phyloP scores from a whole-genome alignment of 257 asterid species.

The Nicotiana attenuata region DNA sequence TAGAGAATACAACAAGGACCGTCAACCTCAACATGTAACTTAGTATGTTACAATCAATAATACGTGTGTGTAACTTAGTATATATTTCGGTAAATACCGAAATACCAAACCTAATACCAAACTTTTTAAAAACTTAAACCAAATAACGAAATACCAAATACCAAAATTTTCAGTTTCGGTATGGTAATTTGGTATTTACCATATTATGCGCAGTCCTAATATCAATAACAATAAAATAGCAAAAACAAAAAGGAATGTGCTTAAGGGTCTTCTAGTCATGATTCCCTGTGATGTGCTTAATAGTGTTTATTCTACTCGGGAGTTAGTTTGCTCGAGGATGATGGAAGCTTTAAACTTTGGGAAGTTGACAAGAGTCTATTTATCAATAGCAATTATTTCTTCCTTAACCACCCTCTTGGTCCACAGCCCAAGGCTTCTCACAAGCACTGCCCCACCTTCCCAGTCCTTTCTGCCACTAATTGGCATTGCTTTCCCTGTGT shows the following conservation, averaged over 20 bases:
- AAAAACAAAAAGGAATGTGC: not conserved
- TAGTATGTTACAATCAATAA: too few relatives aligned
- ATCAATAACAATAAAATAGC: not conserved
- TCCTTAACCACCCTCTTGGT: not conserved
- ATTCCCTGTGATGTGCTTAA: not conserved
- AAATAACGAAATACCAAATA: too few relatives aligned
- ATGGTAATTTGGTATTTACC: too few relatives aligned
- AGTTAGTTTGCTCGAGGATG: not conserved
- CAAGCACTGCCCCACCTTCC: not conserved
- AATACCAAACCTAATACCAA: too few relatives aligned
- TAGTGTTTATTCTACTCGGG: not conserved
- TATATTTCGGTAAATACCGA: too few relatives aligned
- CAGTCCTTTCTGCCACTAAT: constrained; percentile 2
- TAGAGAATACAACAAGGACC: too few relatives aligned
- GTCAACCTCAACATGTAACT: too few relatives aligned
- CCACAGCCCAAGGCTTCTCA: not conserved
- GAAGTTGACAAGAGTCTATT: constrained; percentile 4
- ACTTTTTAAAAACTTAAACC: too few relatives aligned
- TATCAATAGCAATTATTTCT: not conserved
- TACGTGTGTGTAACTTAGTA: too few relatives aligned
- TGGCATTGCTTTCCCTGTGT: not conserved
- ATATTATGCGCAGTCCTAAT: too few relatives aligned
- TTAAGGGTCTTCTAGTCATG: not conserved
- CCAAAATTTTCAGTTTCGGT: too few relatives aligned
- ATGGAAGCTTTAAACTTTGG: not conserved